Base-by-base conservation (phyloP, 2,329 filamentous ascomycete genomes). In the Trichoderma citrinoviride region DNA sequence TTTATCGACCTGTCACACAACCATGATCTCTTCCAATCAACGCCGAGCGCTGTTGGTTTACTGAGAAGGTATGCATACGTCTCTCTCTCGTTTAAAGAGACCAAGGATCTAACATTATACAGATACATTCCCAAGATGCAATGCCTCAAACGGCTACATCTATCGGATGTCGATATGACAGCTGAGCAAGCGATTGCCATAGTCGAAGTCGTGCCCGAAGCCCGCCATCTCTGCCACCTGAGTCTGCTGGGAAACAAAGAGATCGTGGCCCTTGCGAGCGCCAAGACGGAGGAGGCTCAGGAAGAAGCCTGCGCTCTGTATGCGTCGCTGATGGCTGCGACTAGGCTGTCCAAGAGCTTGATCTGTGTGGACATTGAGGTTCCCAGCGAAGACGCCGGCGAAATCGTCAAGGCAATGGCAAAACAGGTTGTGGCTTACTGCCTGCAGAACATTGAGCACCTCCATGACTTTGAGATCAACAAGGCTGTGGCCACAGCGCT, bases 381-480 rank as follows among this genome's bases (percentile, higher is more conserved):
- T 2, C 95, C 94, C 0, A 88, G 84, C 37, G 82, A 88, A 23
- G 88, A 92, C 64, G 91, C 90, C n/a, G 92, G 90, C 62, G 95
- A 97, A 74, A 86, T 97, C 25, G 91, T 97, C 71, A 96, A 93
- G 76, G 93, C 93, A 3, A 83, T 97, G 70, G 93, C 93, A 0
- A 96, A 94, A 73, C 93, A 97, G 75, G 90, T 97, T n/a, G 89
- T 97, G 49, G 94, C 92, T 0, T 97, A 97, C 76, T 97, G 91
- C 68, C 83, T 99, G 67, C 87, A 91, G 65, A 99, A 99, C 71
- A 89, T 99, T 81, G 92, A 97, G 75, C 86, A 85, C 10, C 85
- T 90, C 17, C 88, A 91, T 12, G 86, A 92, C 65, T 82, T 85
- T 10, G 88, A 90, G 64, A 83, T 86, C 65, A 79, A 79, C 67